Percentiles rank a stretch among this genome's conserved stretches.
These are phyloP conservation scores for Fraxinus pennsylvanica DNA, from an alignment of 257 asterid species.

Conservation along the genomic window DNA sequence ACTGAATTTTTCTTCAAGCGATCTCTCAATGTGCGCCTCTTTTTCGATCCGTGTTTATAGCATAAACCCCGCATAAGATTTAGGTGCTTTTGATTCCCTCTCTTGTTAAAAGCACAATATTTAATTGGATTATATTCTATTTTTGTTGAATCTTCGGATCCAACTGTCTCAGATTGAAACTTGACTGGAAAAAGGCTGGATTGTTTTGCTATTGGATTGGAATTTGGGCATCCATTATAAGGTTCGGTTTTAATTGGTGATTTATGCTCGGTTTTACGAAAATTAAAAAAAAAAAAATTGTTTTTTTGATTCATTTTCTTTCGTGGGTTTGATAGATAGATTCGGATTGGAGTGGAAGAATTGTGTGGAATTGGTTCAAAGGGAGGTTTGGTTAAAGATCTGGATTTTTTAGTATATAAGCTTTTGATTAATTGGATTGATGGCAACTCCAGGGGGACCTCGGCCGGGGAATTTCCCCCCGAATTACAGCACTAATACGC, in stretches of 20 bases:
- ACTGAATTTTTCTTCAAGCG: not conserved
- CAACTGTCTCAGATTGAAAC: slow-evolving; percentile 39
- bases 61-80: not conserved
- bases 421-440: slow-evolving; percentile 42
- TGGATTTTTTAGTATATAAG: slow-evolving; percentile 18
- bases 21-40: not conserved
- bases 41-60: not conserved
- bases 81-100: not conserved
- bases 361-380: slow-evolving; percentile 24
- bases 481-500: slow-evolving; percentile 70
- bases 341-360: slow-evolving; percentile 36
- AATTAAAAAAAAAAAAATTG: slow-evolving; percentile 17
- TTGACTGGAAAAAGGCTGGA: slow-evolving; percentile 39
- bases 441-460: slow-evolving; percentile 91
- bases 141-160: slow-evolving; percentile 7
- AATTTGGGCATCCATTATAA: slow-evolving; percentile 36
- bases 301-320: slow-evolving; percentile 20
- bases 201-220: slow-evolving; percentile 36
- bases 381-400: slow-evolving; percentile 36
- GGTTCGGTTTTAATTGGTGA: slow-evolving; percentile 21
- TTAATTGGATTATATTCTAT: not conserved
- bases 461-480: slow-evolving; percentile 85
- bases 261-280: slow-evolving; percentile 13
- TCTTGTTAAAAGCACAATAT: not conserved
- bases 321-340: slow-evolving; percentile 28